A percentile compares a stretch with the other conserved stretches of the same genome.
phyloP scores from a whole-genome alignment of 2,329 filamentous ascomycete genomes.

The Lachnellula suecica region DNA sequence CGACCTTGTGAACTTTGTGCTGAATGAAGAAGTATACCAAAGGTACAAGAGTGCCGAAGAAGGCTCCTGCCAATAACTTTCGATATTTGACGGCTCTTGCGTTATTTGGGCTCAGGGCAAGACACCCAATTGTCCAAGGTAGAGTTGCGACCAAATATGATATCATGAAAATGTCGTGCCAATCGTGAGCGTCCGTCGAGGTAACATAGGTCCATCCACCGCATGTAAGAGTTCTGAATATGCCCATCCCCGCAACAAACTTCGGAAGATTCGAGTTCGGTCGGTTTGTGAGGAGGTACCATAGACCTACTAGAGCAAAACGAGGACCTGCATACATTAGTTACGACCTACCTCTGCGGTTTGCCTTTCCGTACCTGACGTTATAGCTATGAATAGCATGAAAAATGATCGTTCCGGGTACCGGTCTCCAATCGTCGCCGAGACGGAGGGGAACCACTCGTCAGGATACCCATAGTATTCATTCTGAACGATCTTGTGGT shows the following conservation, averaged over 20 bases:
- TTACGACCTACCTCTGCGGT: constrained; percentile 2
- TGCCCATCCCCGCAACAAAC: constrained; percentile 74
- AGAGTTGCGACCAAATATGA: constrained; percentile 92
- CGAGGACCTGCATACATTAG: constrained; percentile 64
- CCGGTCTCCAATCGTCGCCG: constrained; percentile 93
- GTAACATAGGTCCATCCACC: constrained; percentile 99
- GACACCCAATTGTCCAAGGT: constrained; percentile 91
- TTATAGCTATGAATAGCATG: constrained; percentile 95
- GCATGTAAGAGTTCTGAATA: constrained; percentile 89
- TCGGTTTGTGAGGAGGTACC: constrained; percentile 83
- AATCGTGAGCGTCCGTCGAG: constrained; percentile 96
- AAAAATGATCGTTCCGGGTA: constrained; percentile 97
- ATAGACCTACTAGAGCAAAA: constrained; percentile 86
- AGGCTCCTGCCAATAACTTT: constrained; percentile 77
- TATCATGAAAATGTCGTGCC: constrained; percentile 99
- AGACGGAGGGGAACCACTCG: constrained; percentile 97
- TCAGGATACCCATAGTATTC: constrained; percentile 92
- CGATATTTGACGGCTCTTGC: constrained; percentile 81
- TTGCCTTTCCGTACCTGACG: constrained; percentile 62
- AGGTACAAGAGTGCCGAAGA: constrained; percentile 88
- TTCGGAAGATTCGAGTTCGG: constrained; percentile 76
- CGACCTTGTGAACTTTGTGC: constrained; percentile 92
- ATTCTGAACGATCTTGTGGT: constrained; percentile 96
- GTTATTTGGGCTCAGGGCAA: constrained; percentile 84
- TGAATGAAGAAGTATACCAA: constrained; percentile 97